Conservation (phyloP, 2,329 filamentous ascomycete species). For the Biscogniauxia marginata region DNA sequence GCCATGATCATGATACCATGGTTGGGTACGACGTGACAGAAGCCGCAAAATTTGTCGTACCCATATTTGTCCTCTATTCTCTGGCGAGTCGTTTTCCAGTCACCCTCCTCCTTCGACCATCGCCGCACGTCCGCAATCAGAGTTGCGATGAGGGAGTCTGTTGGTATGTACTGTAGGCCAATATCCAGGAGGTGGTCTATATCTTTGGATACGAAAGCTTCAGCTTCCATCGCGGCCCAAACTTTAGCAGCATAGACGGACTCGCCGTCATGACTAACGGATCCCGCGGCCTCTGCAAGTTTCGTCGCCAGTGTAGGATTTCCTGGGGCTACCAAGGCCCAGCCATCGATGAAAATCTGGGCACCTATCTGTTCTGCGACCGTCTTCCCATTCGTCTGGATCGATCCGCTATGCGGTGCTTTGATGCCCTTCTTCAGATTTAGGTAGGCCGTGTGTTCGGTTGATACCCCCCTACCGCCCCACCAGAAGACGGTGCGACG, state of each 20-base stretch:
- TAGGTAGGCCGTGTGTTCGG: conserved; percentile 38
- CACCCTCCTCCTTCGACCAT: conserved; percentile 28
- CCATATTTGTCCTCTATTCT: conserved; percentile 34
- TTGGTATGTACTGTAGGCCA: conserved; percentile 29
- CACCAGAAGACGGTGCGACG: conserved; percentile 37
- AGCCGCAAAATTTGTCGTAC: conserved; percentile 33
- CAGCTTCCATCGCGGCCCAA: conserved; percentile 41
- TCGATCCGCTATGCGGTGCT: conserved; percentile 33
- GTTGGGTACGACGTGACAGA: conserved; percentile 36
- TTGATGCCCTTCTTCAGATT: conserved; percentile 37
- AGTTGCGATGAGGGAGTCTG: conserved; percentile 28
- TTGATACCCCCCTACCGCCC: conserved; percentile 38
- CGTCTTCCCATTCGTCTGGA: conserved; percentile 28
- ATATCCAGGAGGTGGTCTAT: conserved; percentile 33
- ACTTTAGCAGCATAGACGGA: conserved; percentile 37
- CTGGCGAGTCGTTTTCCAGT: conserved; percentile 35
- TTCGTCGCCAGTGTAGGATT: conserved; percentile 31
- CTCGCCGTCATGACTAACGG: conserved; percentile 40
- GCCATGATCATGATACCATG: conserved; percentile 36
- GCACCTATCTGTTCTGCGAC: conserved; percentile 39
- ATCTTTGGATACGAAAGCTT: conserved; percentile 35
- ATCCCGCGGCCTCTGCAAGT: conserved; percentile 33
- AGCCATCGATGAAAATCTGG: conserved; percentile 40
- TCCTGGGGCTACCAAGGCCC: conserved; percentile 34
- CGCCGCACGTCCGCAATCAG: conserved; percentile 31